Base-by-base conservation (phyloP, 2,329 filamentous ascomycete species). In the Dissoconium aciculare region DNA sequence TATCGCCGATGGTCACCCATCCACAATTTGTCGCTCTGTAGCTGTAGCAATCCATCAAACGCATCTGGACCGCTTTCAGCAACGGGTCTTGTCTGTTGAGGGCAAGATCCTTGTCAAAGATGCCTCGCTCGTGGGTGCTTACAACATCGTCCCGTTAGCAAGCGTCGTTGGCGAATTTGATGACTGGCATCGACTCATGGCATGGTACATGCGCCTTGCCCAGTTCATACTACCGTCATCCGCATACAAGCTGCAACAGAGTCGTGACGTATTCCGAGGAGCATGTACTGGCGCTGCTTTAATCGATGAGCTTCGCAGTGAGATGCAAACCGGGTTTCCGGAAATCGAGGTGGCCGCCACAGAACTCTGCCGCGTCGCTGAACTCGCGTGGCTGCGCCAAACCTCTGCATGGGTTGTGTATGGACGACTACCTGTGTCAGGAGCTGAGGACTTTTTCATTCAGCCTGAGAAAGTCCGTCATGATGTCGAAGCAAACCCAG, bases 111-210 rank as follows among this genome's bases (percentile, higher is more conserved):
- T 95, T 30, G 69, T 66, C 27, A 71, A 74, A 46, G 83, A 94
- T 59, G 68, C 84, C 2, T 70, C 64, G 5, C 71, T 81, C 35
- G 87, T 95, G 2, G 87, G 87, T 25, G 87, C 81, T 1, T 93
- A 94, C 53, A 78, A 87, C 38, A 91, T 93, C 39, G 87, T 95
- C 13, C 87, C 89, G 3, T 58, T 98, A 44, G 91, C 89, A 29
- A 77, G 76, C 2, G 68, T 95, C 12, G 74, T 92, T 15, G 70
- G 69, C 4, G 78, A 89, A 48, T 94, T 95, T 47, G 74, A 78
- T n/a, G 77, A 71, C 26, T 95, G 87, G 87, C 78, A 69, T 27
- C 69, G 82, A 44, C 66, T 75, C 19, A 69, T 95, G 63, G 76
- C 85, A 46, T 95, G 87, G 83, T 65, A 94, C 12, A 81, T 78